Conservation (phyloP, 163 green algal genomes). For the Volvox carteri region DNA sequence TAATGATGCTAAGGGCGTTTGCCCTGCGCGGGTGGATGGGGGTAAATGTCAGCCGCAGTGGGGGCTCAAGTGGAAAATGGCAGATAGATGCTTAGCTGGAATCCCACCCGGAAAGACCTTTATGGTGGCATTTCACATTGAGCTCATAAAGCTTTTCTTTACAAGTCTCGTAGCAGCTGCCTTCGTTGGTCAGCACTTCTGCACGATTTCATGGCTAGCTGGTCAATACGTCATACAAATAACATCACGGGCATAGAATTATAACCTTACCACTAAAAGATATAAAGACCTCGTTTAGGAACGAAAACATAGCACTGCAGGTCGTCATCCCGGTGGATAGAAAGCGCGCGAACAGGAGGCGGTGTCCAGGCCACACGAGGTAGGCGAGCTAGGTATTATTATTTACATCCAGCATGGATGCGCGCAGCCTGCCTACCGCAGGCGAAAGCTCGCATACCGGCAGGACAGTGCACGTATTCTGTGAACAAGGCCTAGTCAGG, state of each 20-base stretch:
- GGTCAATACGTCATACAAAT: background rate
- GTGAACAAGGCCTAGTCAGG: no score
- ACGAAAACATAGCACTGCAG: conserved; percentile 1
- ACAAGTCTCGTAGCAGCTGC: conserved; percentile 19
- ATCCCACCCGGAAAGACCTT: conserved; percentile 52
- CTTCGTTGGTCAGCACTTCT: conserved; percentile 40
- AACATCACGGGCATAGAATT: background rate
- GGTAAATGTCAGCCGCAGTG: background rate
- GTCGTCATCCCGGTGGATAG: background rate
- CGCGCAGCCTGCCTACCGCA: no score
- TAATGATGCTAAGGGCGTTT: conserved; percentile 23
- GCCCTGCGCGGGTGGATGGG: background rate
- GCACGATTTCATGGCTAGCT: conserved; percentile 7
- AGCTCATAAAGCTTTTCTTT: conserved; percentile 41
- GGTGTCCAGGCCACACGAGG: background rate
- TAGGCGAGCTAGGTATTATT: background rate
- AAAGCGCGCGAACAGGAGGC: conserved; percentile 12
- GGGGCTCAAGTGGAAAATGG: background rate
- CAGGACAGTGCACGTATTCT: no score
- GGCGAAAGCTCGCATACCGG: no score
- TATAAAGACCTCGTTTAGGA: conserved; percentile 27
- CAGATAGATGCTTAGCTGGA: background rate
- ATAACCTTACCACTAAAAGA: background rate
- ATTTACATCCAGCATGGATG: no score
- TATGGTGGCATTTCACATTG: conserved; percentile 46